Evolutionary conservation across 176 grass and related monocot genomes (phyloP).

Genomic region (Miscanthus lutarioriparius): DNA sequence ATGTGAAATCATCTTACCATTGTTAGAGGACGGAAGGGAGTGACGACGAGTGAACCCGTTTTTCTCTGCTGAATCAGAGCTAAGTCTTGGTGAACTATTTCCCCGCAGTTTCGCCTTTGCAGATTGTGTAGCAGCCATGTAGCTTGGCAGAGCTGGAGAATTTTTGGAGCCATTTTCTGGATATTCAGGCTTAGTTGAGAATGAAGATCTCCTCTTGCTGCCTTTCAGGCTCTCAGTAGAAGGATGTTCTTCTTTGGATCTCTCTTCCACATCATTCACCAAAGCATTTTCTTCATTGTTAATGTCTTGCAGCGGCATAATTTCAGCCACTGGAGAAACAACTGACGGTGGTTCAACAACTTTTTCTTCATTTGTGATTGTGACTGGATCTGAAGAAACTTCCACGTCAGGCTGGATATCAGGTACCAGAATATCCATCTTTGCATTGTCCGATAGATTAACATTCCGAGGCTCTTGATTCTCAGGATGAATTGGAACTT

Average conservation of each 20-base stretch:
- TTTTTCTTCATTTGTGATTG: constrained; percentile 45
- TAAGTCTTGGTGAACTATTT: constrained; percentile 70
- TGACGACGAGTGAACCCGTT: constrained; percentile 73
- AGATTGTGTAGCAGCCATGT: constrained; percentile 87
- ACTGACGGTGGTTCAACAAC: constrained; percentile 29
- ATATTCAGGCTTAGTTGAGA: constrained; percentile 74
- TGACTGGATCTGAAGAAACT: constrained; percentile 34
- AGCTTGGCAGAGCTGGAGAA: constrained; percentile 71
- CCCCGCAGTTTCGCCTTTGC: constrained; percentile 85
- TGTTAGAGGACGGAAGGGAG: constrained; percentile 73
- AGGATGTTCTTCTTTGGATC: constrained; percentile 61
- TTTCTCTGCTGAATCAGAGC: constrained; percentile 70
- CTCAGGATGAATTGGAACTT: constrained; percentile 35
- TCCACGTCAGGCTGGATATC: constrained; percentile 51
- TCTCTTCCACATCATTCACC: constrained; percentile 52
- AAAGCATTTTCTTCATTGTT: constrained; percentile 58
- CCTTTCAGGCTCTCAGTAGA: constrained; percentile 60
- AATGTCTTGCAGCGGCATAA: constrained; percentile 63
- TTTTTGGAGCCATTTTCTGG: constrained; percentile 64
- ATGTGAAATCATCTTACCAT: constrained; percentile 71
- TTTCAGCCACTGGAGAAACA: constrained; percentile 46
- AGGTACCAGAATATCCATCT: constrained; percentile 38
- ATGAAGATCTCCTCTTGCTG: constrained; percentile 79
- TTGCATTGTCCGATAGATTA: constrained; percentile 44
- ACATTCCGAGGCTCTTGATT: constrained; percentile 47